Evolutionary conservation across 2,329 filamentous ascomycete genomes (phyloP), one percentile per base, ranked within the genome.

Genomic region (Colletotrichum lini): DNA sequence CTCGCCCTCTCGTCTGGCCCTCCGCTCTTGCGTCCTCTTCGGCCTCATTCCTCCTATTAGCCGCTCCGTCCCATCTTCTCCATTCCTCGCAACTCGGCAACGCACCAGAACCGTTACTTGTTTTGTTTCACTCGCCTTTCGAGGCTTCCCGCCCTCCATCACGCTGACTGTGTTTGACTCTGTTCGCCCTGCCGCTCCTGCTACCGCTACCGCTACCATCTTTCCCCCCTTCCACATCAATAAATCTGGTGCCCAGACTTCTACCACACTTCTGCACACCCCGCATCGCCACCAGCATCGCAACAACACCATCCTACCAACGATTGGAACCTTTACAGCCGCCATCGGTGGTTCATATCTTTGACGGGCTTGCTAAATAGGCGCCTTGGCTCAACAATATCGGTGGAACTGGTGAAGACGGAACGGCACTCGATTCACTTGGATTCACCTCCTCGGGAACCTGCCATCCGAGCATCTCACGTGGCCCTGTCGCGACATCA

Each of bases 71-170:
- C 52, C 64, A 67, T 68, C 64, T 58, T 40, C 35, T 58, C 53
- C 68, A 71, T 58, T 68, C 64, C 57, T 53, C 45, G 35, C 30
- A 56, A 30, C 56, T 45, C 50, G 53, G 56, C 63, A 44, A 40
- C 50, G 52, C 64, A 47, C 52, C 62, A 67, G 35, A 57, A 56
- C 63, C 68, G 68, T 71, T 71, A 67, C 68, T 59, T 63, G 68
- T 71, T 71, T 67, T 71, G 68, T 71, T 71, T 68, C 68, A 71
- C 64, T 67, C 64, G 68, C 50, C 53, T 71, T 35, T 56, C 42
- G 57, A 71, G 52, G 50, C 53, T 53, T 71, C 35, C 38, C 58
- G 52, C 64, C 52, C 64, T 53, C 64, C 68, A 63, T 54, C 47
- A 40, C 56, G 18, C 9, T 38, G 38, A 21, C 57, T 15, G 21